Conservation (phyloP, 352 stramenopile genomes). For the Halophytophthora polymorphica region DNA sequence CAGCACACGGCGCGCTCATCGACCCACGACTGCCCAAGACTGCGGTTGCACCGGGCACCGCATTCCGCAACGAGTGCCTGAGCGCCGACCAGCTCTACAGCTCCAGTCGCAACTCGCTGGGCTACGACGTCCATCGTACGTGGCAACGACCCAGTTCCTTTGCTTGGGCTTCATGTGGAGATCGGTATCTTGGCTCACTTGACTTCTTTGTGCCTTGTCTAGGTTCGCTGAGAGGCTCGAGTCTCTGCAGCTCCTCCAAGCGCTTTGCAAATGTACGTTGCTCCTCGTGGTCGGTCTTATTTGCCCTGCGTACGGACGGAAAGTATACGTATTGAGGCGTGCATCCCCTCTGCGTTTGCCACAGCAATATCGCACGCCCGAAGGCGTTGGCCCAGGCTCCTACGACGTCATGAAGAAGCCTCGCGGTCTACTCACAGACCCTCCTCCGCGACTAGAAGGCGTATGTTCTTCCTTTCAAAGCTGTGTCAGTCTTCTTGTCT, state of each 20-base stretch:
- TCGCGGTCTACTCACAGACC: constrained; percentile 17
- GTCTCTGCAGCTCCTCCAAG: constrained; percentile 62
- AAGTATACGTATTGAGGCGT: not conserved
- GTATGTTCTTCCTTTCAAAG: constrained; percentile 6
- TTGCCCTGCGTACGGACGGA: not conserved
- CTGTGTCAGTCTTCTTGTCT: not conserved
- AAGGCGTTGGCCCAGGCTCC: constrained; percentile 52
- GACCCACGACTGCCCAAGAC: constrained; percentile 52
- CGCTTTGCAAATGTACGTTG: constrained; percentile 42
- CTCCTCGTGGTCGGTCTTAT: not conserved
- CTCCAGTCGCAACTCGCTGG: constrained; percentile 47
- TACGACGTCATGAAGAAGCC: constrained; percentile 43
- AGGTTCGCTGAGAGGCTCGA: constrained; percentile 66
- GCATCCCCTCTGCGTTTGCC: not conserved
- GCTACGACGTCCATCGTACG: constrained; percentile 68
- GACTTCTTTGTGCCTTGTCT: not conserved
- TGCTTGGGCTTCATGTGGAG: not conserved
- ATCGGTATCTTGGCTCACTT: not conserved
- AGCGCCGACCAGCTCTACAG: constrained; percentile 72
- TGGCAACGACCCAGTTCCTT: not conserved
- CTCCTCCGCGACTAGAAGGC: constrained; percentile 16
- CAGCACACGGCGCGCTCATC: constrained; percentile 37
- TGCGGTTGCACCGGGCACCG: constrained; percentile 47
- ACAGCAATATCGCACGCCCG: constrained; percentile 44
- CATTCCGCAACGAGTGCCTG: constrained; percentile 58